Evolutionary conservation across 2,329 filamentous ascomycete species (phyloP).

Genomic region (Teratosphaeriaceae sp.): DNA sequence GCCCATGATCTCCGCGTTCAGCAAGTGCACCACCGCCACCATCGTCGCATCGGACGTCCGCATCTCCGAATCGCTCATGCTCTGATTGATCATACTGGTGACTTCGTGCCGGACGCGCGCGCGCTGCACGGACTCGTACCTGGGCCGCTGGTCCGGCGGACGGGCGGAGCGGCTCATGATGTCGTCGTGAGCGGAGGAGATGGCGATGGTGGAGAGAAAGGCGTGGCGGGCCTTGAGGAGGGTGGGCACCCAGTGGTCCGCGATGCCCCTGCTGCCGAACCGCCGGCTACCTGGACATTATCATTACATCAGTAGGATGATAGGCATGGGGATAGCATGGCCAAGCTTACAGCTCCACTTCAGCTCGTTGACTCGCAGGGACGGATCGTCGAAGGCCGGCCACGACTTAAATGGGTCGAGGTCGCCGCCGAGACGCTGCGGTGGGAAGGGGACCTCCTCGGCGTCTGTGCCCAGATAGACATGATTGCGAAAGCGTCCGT

Average conservation of each 20-base stretch:
- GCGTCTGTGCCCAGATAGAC: conserved; percentile 9
- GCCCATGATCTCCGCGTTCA: conserved; percentile 27
- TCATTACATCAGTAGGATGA: neutral
- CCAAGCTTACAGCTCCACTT: conserved; percentile 29
- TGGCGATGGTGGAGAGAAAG: conserved; percentile 27
- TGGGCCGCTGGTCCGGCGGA: conserved; percentile 12
- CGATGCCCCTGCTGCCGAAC: conserved; percentile 23
- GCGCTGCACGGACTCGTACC: conserved; percentile 14
- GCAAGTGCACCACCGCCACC: conserved; percentile 26
- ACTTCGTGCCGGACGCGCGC: conserved; percentile 19
- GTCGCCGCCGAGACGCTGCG: conserved; percentile 8
- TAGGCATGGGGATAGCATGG: conserved; percentile 6
- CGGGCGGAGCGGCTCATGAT: conserved; percentile 23
- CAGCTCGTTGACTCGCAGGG: conserved; percentile 19
- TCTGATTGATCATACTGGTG: conserved; percentile 21
- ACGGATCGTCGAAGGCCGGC: conserved; percentile 15
- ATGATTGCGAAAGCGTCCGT: conserved; percentile 14
- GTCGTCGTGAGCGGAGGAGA: conserved; percentile 28
- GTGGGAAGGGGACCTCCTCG: conserved; percentile 15
- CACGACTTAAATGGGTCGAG: conserved; percentile 21
- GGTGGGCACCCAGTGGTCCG: conserved; percentile 22
- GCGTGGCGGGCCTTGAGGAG: conserved; percentile 20
- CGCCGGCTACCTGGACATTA: conserved; percentile 15
- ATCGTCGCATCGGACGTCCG: conserved; percentile 25
- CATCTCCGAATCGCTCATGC: conserved; percentile 19